Evolutionary conservation across 23 red algal genomes (phyloP).

Genomic region (Cyanidiococcus yangmingshanensis): DNA sequence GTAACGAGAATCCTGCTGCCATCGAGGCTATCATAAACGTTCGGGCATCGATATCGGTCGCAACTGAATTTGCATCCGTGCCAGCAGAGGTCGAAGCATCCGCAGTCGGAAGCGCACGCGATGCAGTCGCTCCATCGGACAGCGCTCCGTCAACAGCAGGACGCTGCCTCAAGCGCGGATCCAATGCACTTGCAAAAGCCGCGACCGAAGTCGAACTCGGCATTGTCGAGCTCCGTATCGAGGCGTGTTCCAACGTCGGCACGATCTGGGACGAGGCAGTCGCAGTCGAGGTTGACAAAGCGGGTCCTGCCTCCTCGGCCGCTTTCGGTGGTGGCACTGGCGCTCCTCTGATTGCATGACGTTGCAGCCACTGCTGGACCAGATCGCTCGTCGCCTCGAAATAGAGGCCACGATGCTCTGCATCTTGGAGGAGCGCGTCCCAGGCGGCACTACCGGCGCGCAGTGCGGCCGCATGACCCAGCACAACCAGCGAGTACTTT

Average conservation of each 20-base stretch:
- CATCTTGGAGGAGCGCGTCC: slow-evolving; percentile 58
- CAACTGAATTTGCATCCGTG: neutral
- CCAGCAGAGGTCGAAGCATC: neutral
- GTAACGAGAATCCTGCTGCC: neutral
- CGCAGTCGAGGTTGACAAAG: neutral
- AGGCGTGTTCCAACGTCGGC: neutral
- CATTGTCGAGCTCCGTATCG: neutral
- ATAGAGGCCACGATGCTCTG: slow-evolving; percentile 50
- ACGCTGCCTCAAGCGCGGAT: neutral
- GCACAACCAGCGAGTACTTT: slow-evolving; percentile 56
- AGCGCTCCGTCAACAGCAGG: neutral
- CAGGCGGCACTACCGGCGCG: slow-evolving; percentile 31
- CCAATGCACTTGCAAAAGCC: neutral
- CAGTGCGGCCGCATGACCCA: slow-evolving; percentile 50
- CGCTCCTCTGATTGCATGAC: neutral
- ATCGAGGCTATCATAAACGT: slow-evolving; percentile 3
- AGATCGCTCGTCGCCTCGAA: neutral
- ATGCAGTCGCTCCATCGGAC: neutral
- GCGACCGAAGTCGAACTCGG: neutral
- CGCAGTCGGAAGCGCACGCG: neutral
- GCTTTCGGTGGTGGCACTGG: neutral
- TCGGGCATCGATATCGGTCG: neutral
- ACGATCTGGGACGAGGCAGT: neutral
- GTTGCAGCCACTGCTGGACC: slow-evolving; percentile 12
- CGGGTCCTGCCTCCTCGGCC: neutral